These are phyloP conservation scores for Chiua sp. DNA, from an alignment of 1,284 basidiomycete genomes.

Conservation along the genomic window DNA sequence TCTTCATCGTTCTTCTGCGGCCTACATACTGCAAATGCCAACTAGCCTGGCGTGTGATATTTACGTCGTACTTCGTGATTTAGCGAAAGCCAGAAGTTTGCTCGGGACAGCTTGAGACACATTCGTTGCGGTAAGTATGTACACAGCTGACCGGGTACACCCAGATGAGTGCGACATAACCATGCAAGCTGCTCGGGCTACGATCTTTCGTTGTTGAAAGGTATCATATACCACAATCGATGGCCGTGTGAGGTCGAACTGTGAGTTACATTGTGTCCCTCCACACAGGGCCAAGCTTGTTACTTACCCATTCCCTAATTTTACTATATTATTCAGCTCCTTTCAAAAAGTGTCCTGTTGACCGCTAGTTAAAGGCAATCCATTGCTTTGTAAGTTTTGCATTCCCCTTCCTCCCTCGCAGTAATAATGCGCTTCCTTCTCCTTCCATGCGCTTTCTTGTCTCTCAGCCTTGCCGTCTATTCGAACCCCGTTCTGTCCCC, in stretches of 20 bases:
- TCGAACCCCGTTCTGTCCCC: slow-evolving; percentile 21
- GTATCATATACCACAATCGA: not conserved
- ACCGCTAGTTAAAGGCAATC: not conserved
- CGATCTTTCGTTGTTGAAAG: not conserved
- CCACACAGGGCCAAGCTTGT: not conserved
- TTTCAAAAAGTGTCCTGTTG: no score
- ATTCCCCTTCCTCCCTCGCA: not conserved
- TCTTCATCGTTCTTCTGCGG: not conserved
- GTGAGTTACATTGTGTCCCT: no score
- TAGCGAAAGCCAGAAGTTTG: not conserved
- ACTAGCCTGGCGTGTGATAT: not conserved
- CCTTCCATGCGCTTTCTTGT: slow-evolving; percentile 29
- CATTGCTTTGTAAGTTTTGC: not conserved
- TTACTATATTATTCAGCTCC: not conserved
- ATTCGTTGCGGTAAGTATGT: no score
- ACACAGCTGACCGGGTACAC: not conserved
- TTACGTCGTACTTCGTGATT: not conserved
- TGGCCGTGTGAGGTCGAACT: no score
- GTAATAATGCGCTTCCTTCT: slow-evolving; percentile 27
- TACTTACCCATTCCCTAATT: not conserved
- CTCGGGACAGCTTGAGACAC: no score
- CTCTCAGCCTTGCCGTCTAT: slow-evolving; percentile 20
- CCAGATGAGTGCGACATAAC: no score
- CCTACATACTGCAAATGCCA: not conserved
- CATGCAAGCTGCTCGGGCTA: not conserved